Conservation (phyloP, 768 basidiomycete genomes). For the Auricularia sp. region DNA sequence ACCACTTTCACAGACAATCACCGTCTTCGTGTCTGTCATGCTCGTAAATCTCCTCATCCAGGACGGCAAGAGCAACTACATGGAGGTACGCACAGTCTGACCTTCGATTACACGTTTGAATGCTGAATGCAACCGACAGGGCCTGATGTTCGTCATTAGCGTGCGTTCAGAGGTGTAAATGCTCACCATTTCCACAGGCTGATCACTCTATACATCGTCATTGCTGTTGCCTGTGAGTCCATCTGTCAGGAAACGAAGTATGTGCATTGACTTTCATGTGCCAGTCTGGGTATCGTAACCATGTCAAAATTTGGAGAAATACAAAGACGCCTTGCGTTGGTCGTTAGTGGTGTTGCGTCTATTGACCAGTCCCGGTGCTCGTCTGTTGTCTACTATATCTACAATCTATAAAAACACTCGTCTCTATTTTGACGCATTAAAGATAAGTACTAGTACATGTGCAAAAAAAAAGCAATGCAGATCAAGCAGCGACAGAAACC, state of each 20-base stretch:
- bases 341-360: too few species aligned
- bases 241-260: neutral
- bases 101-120: neutral
- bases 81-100: slow-evolving; percentile 31
- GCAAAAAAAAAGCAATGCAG: neutral
- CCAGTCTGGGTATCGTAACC: slow-evolving; percentile 39
- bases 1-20: slow-evolving; percentile 46
- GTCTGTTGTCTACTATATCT: too few species aligned
- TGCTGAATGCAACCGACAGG: slow-evolving; percentile 40
- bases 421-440: too few species aligned
- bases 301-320: neutral
- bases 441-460: neutral
- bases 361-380: too few species aligned
- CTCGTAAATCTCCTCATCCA: slow-evolving; percentile 74
- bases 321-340: too few species aligned
- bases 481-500: neutral
- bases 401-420: too few species aligned
- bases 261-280: neutral
- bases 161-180: too few species aligned
- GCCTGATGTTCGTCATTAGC: slow-evolving; percentile 45
- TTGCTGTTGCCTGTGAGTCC: slow-evolving; percentile 65
- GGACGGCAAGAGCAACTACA: slow-evolving; percentile 16
- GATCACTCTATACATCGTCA: slow-evolving; percentile 65
- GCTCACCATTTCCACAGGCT: slow-evolving; percentile 12
- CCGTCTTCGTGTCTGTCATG: slow-evolving; percentile 78